Conservation (phyloP, 2,329 filamentous ascomycete species). For the Penicillium sp. region DNA sequence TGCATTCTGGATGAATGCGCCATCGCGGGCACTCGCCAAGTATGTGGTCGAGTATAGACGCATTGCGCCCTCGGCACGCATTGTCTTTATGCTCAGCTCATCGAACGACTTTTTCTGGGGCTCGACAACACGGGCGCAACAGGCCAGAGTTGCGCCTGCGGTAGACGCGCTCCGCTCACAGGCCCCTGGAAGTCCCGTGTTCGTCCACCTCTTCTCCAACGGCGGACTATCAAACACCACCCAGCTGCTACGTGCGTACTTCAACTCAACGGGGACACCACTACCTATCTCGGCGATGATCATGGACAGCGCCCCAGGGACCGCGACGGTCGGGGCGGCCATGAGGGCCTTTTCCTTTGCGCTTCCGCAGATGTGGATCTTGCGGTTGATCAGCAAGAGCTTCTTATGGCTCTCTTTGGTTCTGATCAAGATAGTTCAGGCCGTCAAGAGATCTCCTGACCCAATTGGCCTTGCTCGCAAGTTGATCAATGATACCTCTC, state of each 20-base stretch:
- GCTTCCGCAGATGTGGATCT: conserved; percentile 32
- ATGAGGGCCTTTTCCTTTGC: conserved; percentile 37
- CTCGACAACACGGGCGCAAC: conserved; percentile 23
- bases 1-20: conserved; percentile 51
- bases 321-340: conserved; percentile 23
- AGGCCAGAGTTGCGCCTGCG: conserved; percentile 33
- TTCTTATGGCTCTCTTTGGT: conserved; percentile 27
- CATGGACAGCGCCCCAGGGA: conserved; percentile 49
- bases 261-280: conserved; percentile 27
- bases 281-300: conserved; percentile 44
- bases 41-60: conserved; percentile 47
- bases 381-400: conserved; percentile 28
- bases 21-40: conserved; percentile 45
- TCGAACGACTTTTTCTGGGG: conserved; percentile 35
- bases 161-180: conserved; percentile 34
- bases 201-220: conserved; percentile 53
- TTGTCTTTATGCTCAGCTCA: conserved; percentile 42
- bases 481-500: conserved; percentile 31
- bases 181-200: conserved; percentile 28
- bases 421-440: conserved; percentile 17
- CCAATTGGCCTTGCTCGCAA: conserved; percentile 28
- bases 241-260: conserved; percentile 42
- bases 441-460: conserved; percentile 21
- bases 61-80: conserved; percentile 44
- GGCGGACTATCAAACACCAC: conserved; percentile 45